These are phyloP conservation scores for Abrus pulchellus DNA, from an alignment of 306 rosid genomes.

Conservation along the genomic window DNA sequence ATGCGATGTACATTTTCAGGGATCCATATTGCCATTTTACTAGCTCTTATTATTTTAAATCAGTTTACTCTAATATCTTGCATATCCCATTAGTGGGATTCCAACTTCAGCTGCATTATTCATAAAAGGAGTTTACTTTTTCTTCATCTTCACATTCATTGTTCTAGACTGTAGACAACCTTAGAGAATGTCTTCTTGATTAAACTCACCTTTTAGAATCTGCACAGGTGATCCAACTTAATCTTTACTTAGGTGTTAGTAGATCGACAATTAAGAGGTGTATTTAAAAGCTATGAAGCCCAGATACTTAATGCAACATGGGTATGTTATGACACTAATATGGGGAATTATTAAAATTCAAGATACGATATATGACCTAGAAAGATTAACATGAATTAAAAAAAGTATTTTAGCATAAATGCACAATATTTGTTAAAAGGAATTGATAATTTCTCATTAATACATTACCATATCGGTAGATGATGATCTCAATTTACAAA, in stretches of 20 bases:
- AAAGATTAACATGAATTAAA: not conserved
- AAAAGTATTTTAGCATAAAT: not conserved
- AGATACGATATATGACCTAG: not conserved
- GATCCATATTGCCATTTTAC: not conserved
- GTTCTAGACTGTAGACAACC: not conserved
- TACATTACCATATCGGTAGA: not conserved
- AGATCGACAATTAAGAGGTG: not conserved
- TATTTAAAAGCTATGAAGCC: not conserved
- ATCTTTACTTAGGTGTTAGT: not conserved
- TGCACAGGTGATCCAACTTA: not conserved
- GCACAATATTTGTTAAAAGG: not conserved
- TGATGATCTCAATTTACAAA: not conserved
- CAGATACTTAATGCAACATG: not conserved
- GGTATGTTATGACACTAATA: not conserved
- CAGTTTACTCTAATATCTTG: not conserved
- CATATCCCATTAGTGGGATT: not conserved
- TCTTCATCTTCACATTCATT: not conserved
- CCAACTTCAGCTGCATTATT: not conserved
- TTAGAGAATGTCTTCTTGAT: not conserved
- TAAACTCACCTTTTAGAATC: not conserved
- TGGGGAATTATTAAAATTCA: not conserved
- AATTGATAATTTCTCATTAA: not conserved
- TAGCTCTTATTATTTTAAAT: not conserved
- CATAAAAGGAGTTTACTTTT: not conserved
- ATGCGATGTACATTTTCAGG: not conserved